Evolutionary conservation across 495 filamentous ascomycete species (phyloP), one percentile per base, ranked within the genome.

Genomic region (Ascodesmis nigricans): DNA sequence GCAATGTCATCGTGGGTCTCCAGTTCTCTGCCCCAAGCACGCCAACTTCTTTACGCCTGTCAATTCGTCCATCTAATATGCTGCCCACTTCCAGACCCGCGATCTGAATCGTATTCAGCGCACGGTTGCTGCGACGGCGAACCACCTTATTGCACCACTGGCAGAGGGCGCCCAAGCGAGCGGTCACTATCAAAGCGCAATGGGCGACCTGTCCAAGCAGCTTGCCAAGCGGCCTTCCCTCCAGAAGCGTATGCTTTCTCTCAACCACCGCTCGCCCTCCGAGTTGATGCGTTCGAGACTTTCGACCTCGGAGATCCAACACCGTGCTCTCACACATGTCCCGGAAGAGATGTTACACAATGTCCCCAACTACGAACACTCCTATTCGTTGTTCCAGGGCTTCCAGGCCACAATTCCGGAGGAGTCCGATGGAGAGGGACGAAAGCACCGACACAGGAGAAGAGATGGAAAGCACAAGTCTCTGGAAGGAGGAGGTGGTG

Each of bases 361-460:
- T 49, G 77, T 93, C 21, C 87, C 87, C 44, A 79, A 90, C 40
- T 67, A 71, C 43, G 69, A 70, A 29, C 87, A 78, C 54, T 58
- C 69, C 16, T 99, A 87, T 56, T 92, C 81, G 7, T 61, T 99
- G 4, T 93, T 99, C 53, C 75, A 99, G 56, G 87, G 90, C 42
- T 99, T 99, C 48, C 71, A 91, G 57, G 90, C 83, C 20, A 78
- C 73, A 33, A 58, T 91, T 37, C 82, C 83, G 19, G 80, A 93
- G 35, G 63, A 71, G 30, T 56, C 50, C 29, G 33, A 40, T 6
- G 38, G 41, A 21, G 66, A 71, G 21, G 63, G 64, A 36, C 73
- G 73, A 53, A 71, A 69, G 50, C 75, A 82, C 55, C 61, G 69
- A 38, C 63, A 76, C 49, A 71, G 75, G 40, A 70, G 72, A 5